Evolutionary conservation across 345 rosid genomes (phyloP), one percentile per base, ranked within the genome.

Genomic region (Euphorbia pulcherrima): DNA sequence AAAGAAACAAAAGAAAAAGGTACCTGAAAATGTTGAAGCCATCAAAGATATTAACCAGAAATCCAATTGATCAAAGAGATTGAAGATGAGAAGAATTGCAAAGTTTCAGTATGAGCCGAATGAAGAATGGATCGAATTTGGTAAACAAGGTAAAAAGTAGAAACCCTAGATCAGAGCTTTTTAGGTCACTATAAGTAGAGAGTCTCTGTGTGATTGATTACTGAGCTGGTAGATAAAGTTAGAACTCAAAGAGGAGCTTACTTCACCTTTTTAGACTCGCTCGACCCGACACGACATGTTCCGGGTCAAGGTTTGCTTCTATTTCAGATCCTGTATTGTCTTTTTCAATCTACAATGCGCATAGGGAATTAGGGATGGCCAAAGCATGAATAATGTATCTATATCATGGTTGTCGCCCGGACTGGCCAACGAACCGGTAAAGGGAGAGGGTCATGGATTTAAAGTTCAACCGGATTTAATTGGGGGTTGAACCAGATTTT

Each of bases 1-100:
- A n/a, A 21, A 27, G 16, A 21, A 27, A 8, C 47, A 9, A 68
- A 28, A 23, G 33, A 51, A 61, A 59, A 72, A 65, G 37, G 16
- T 70, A 86, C 85, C 90, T 60, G 83, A 84, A 68, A 76, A 84
- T 50, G 82, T 55, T 54, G 83, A 74, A 73, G 74, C 77, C 86
- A 80, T 80, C 39, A 44, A 62, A 54, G 53, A 72, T 47, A 21
- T 46, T 17, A 33, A 26, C 48, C 5, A 21, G 35, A 70, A 50
- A 24, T 39, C 23, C 46, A 68, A 17, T 18, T 24, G 40, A 24
- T 52, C 3, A 28, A 47, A 46, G 37, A 28, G 40, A 16, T 21
- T 23, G 23, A 26, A 41, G 74, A 68, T 64, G 61, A 6, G 12
- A 65, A 52, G 1, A 50, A 17, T 18, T 0, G 27, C 6, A 28